Evolutionary conservation across 371 early-diverging fungal genomes (phyloP).

Genomic region (Nematocida sp.): DNA sequence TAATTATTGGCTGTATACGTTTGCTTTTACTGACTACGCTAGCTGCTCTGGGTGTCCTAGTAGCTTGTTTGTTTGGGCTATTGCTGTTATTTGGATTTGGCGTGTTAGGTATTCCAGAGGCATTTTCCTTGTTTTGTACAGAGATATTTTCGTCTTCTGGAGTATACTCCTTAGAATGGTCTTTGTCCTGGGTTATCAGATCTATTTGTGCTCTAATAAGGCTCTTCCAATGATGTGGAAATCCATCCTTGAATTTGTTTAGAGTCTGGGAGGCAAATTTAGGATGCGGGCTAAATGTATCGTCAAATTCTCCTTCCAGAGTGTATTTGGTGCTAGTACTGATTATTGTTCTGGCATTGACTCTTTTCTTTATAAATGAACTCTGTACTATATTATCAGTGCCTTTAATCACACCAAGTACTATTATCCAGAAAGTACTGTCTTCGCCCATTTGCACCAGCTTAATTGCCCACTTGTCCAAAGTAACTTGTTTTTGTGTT

Average conservation of each 20-base stretch:
- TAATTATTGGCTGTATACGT: too few relatives aligned
- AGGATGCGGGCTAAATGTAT: constrained; percentile 4
- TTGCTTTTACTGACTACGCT: too few relatives aligned
- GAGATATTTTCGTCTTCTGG: too few relatives aligned
- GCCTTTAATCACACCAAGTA: constrained; percentile 17
- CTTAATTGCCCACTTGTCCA: constrained; percentile 31
- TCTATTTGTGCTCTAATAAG: constrained; percentile 2
- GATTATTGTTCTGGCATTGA: neutral
- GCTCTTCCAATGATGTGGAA: constrained; percentile 8
- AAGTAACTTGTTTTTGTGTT: neutral
- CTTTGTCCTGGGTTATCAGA: neutral
- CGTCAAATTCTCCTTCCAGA: constrained; percentile 8
- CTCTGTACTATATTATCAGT: constrained; percentile 15
- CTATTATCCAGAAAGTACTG: neutral
- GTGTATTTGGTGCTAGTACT: constrained; percentile 29
- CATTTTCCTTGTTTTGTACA: too few relatives aligned
- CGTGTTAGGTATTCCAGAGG: too few relatives aligned
- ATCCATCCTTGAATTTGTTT: constrained; percentile 20
- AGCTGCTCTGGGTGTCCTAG: too few relatives aligned
- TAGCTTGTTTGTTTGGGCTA: too few relatives aligned
- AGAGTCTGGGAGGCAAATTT: neutral
- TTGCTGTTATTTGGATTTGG: too few relatives aligned
- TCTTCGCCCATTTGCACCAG: neutral
- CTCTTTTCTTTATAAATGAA: constrained; percentile 38
- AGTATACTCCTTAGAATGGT: too few relatives aligned